Evolutionary conservation across 768 basidiomycete species (phyloP), one percentile per base, ranked within the genome.

Genomic region (Scleroderma bovista): DNA sequence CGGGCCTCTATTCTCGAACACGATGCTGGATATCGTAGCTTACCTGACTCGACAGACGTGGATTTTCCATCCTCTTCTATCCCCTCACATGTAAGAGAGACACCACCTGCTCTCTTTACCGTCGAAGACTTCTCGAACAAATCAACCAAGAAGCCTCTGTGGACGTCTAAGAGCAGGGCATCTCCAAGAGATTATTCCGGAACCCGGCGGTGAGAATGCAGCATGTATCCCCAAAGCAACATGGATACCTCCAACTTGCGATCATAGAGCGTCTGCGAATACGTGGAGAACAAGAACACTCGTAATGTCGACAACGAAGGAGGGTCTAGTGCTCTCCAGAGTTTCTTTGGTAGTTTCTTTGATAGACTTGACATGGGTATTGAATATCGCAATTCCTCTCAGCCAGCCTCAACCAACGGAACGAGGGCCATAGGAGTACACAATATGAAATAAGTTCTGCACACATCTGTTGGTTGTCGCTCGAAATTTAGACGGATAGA

Each of bases 121-220:
- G 62, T 68, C 37, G 65, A 67, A 20, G 40, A 10, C 11, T 66
- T 68, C 44, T 57, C 68, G 47, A 56, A 53, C 9, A 11, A 23
- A 44, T 52, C 56, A 3, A 43, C 23, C 6, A 53, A 47, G 44
- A 36, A 22, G 10, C 15, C 15, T 15, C 17, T n/a, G n/a, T n/a
- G n/a, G n/a, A n/a, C n/a, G n/a, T n/a, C n/a, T n/a, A n/a, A n/a
- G n/a, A n/a, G n/a, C n/a, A n/a, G n/a, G n/a, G n/a, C n/a, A n/a
- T n/a, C n/a, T n/a, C n/a, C n/a, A n/a, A n/a, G n/a, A n/a, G n/a
- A n/a, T n/a, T n/a, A n/a, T n/a, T n/a, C n/a, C n/a, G n/a, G n/a
- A n/a, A n/a, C n/a, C n/a, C n/a, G n/a, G n/a, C n/a, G n/a, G n/a
- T n/a, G n/a, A n/a, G n/a, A n/a, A n/a, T n/a, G n/a, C n/a, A n/a